A percentile compares a stretch with the other conserved stretches of the same genome.
phyloP scores from a whole-genome alignment of 345 rosid genomes.

The Citrus sinensis region DNA sequence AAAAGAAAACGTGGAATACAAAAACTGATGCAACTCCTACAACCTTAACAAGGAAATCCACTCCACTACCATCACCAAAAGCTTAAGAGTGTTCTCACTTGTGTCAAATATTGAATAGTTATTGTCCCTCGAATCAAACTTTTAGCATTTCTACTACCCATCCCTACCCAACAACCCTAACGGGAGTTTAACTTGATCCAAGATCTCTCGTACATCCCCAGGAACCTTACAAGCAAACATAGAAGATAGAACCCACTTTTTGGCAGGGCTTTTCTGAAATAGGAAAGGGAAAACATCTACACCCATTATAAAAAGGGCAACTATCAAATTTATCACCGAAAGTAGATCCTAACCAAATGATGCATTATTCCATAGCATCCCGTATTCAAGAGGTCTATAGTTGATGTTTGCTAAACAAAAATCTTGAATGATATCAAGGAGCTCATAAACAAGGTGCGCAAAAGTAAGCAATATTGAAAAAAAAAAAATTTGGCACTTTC shows the following conservation, averaged over 20 bases:
- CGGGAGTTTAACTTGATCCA: neutral
- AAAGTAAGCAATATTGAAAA: neutral
- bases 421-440: neutral
- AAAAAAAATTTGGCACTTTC: neutral
- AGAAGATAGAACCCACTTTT: neutral
- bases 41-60: neutral
- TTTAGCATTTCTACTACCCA: neutral
- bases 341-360: neutral
- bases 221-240: neutral
- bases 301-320: neutral
- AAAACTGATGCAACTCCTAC: neutral
- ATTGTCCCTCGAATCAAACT: neutral
- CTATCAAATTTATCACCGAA: neutral
- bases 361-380: neutral
- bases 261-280: neutral
- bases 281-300: neutral
- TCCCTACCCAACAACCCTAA: neutral
- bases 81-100: neutral
- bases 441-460: neutral
- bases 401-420: neutral
- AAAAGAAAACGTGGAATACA: neutral
- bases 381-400: neutral
- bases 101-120: neutral
- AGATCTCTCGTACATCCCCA: neutral
- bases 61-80: neutral